phyloP scores from a whole-genome alignment of 2,329 filamentous ascomycete species.

The Claviceps lovelessii region DNA sequence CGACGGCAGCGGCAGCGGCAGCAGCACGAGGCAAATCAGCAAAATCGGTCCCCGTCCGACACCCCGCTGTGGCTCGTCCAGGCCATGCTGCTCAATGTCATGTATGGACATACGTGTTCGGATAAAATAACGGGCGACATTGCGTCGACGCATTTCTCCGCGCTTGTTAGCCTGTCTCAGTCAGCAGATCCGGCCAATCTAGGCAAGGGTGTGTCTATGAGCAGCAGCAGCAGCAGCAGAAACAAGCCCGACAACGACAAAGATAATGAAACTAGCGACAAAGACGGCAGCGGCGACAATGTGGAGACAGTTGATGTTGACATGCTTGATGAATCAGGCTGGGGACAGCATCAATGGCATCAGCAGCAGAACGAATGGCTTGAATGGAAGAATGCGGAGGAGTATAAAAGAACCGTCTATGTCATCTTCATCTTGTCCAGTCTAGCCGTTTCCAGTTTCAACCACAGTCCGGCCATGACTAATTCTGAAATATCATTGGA shows the following conservation, averaged over 20 bases:
- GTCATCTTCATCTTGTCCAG: slow-evolving; percentile 85
- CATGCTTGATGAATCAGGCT: slow-evolving; percentile 38
- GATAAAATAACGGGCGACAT: slow-evolving; percentile 86
- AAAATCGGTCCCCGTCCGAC: slow-evolving; percentile 42
- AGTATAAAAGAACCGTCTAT: slow-evolving; percentile 85
- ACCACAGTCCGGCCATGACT: slow-evolving; percentile 76
- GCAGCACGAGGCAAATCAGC: slow-evolving; percentile 11
- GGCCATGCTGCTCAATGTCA: slow-evolving; percentile 89
- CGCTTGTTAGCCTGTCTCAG: slow-evolving; percentile 78
- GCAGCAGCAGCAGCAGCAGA: neutral
- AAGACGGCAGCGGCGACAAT: neutral
- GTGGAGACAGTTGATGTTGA: slow-evolving; percentile 36
- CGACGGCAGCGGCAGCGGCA: slow-evolving; percentile 35
- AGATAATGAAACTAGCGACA: neutral
- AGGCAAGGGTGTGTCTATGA: neutral
- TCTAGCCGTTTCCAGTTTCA: slow-evolving; percentile 80
- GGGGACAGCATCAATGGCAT: slow-evolving; percentile 28
- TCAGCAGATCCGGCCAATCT: slow-evolving; percentile 58
- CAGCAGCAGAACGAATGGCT: slow-evolving; percentile 54
- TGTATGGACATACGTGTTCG: slow-evolving; percentile 88
- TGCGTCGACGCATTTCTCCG: slow-evolving; percentile 80
- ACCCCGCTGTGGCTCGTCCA: slow-evolving; percentile 92
- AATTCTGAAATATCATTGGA: slow-evolving; percentile 88
- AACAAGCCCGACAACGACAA: neutral
- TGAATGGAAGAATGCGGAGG: slow-evolving; percentile 75